Evolutionary conservation across 495 filamentous ascomycete species (phyloP).

Genomic region (Penicillium dipodomyicola): DNA sequence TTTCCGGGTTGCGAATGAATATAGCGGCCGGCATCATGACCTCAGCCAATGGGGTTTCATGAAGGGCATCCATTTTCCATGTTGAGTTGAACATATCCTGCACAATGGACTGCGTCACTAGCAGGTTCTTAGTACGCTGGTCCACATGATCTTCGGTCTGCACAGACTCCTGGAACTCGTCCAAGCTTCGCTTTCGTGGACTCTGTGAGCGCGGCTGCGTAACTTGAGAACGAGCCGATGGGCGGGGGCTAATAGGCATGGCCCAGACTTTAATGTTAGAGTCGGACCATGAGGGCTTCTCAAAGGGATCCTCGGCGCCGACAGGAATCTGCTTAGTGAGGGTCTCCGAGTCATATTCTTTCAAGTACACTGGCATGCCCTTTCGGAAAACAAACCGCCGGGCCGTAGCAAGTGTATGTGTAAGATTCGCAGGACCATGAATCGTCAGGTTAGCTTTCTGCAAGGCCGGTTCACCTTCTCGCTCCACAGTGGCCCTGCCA

Average conservation of each 20-base stretch:
- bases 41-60: conserved; percentile 60
- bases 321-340: conserved; percentile 17
- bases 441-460: conserved; percentile 53
- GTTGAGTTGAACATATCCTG: conserved; percentile 77
- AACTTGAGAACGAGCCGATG: conserved; percentile 3
- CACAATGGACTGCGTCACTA: conserved; percentile 59
- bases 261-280: conserved; percentile 78
- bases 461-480: conserved; percentile 12
- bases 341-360: conserved; percentile 58
- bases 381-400: conserved; percentile 86
- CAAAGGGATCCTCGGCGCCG: conserved; percentile 33
- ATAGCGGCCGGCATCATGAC: conserved; percentile 67
- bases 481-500: conserved; percentile 2
- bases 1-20: conserved; percentile 63
- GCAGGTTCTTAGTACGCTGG: conserved; percentile 40
- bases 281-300: conserved; percentile 69
- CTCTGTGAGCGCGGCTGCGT: conserved; percentile 27
- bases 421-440: conserved; percentile 73
- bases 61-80: conserved; percentile 68
- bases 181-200: conserved; percentile 61
- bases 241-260: conserved; percentile 53
- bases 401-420: conserved; percentile 76
- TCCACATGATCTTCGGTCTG: conserved; percentile 11
- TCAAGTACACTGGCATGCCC: conserved; percentile 64
- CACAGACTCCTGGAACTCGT: conserved; percentile 49